Evolutionary conservation across 2,329 filamentous ascomycete genomes (phyloP), one percentile per base, ranked within the genome.

Genomic region (Fusarium nanum): DNA sequence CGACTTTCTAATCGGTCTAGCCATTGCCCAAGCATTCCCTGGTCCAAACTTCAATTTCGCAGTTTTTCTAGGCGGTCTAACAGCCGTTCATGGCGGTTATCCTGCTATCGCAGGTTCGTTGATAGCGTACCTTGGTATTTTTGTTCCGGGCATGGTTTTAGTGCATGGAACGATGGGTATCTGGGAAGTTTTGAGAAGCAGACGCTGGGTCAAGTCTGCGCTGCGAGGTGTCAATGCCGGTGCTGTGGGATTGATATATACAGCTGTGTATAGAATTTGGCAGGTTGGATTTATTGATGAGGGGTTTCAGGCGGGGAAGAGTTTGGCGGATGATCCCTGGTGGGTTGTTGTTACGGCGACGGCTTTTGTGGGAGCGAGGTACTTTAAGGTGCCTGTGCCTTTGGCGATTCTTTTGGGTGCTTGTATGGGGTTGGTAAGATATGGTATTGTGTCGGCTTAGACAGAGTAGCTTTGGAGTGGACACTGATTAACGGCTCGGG

Each of bases 1-100:
- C 6, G 90, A 93, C 75, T 93, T 93, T 75, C 81, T 93, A 1
- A 87, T 93, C 50, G 91, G 91, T 0, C 85, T 93, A 0, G 92
- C 91, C 10, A 84, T 93, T 56, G 90, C 89, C 20, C 91, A 93
- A 77, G 86, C 89, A 0, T 91, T 93, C 60, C 91, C 91, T 0
- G 80, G 80, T 1, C 80, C 79, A 10, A 81, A 81, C 66, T 81
- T 81, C 32, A 83, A 83, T 73, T 89, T 89, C 64, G 87, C 86
- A 0, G 87, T 89, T 1, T 90, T 84, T 59, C 79, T 90, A 0
- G 87, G 88, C 2, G 78, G 81, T 0, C 75, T 90, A 1, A 81
- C 86, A 0, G 80, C 87, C 1, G 76, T 78, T 2, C 79, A 80
- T 2, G 75, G 68, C 4, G 80, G 81, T 0, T 64, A 81, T 41